phyloP scores from a whole-genome alignment of 2,329 filamentous ascomycete species.

The Paecilomyces sp. region DNA sequence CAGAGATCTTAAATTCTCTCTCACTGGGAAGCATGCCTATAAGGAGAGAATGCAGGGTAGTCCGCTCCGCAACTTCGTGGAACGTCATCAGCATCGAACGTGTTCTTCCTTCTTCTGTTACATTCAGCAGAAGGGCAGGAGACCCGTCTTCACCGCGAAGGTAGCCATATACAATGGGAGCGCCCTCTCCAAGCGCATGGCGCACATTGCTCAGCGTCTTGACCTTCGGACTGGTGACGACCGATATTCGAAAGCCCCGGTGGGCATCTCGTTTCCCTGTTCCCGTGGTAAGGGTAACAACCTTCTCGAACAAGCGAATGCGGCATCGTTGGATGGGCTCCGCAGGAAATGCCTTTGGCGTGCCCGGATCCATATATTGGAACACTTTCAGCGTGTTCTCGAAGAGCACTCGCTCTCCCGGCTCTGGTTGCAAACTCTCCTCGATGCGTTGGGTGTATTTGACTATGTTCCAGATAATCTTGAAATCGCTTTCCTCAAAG shows the following conservation, averaged over 20 bases:
- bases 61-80: constrained; percentile 61
- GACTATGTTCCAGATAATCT: constrained; percentile 72
- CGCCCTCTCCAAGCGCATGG: constrained; percentile 57
- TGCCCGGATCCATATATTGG: constrained; percentile 70
- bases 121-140: constrained; percentile 63
- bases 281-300: constrained; percentile 61
- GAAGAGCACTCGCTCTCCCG: constrained; percentile 64
- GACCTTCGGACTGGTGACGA: constrained; percentile 69
- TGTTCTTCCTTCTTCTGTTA: constrained; percentile 57
- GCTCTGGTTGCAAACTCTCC: constrained; percentile 58
- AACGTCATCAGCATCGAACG: constrained; percentile 75
- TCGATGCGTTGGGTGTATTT: constrained; percentile 77
- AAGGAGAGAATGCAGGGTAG: constrained; percentile 64
- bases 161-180: constrained; percentile 71
- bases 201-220: constrained; percentile 72
- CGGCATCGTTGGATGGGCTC: constrained; percentile 67
- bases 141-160: constrained; percentile 63
- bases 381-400: constrained; percentile 64
- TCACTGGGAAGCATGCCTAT: constrained; percentile 63
- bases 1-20: constrained; percentile 63
- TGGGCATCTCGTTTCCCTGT: constrained; percentile 67
- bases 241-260: constrained; percentile 68
- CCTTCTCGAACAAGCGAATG: constrained; percentile 67
- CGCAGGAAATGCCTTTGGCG: constrained; percentile 66
- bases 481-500: constrained; percentile 69